Evolutionary conservation across 2,329 filamentous ascomycete species (phyloP).

Genomic region (Lecanicillium sp.): DNA sequence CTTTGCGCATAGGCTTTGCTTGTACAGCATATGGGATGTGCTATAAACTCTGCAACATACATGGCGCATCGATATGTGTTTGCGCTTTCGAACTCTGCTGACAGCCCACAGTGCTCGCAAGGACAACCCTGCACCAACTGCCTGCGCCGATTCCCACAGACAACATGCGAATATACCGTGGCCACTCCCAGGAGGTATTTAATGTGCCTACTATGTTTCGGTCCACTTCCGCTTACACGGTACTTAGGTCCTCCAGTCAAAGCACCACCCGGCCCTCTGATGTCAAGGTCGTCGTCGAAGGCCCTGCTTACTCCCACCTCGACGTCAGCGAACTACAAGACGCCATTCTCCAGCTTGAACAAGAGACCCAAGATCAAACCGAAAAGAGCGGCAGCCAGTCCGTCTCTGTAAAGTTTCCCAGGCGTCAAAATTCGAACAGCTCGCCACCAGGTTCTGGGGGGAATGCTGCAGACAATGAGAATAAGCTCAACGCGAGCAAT

Average conservation of each 20-base stretch:
- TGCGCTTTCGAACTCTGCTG: no score
- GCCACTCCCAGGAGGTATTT: slow-evolving; percentile 21
- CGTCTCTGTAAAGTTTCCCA: slow-evolving; percentile 3
- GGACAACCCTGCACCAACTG: slow-evolving; percentile 50
- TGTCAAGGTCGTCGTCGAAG: slow-evolving; percentile 14
- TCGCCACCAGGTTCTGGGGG: background rate
- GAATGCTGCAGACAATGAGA: background rate
- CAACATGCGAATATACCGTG: slow-evolving; percentile 40
- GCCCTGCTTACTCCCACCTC: slow-evolving; percentile 30
- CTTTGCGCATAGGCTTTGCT: no score
- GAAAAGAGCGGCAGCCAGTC: background rate
- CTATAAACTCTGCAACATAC: no score
- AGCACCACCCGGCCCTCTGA: background rate
- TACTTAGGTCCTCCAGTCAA: slow-evolving; percentile 3
- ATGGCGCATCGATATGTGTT: no score
- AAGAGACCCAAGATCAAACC: slow-evolving; percentile 5
- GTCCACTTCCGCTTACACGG: background rate
- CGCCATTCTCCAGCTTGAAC: slow-evolving; percentile 29
- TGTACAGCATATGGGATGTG: no score
- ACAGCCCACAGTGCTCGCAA: slow-evolving; percentile 42
- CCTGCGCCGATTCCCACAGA: slow-evolving; percentile 45
- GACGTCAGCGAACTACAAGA: slow-evolving; percentile 29
- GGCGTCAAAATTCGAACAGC: slow-evolving; percentile 4
- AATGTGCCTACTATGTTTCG: background rate
- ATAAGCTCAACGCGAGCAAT: background rate